Evolutionary conservation across 2,329 filamentous ascomycete species (phyloP), one percentile per base, ranked within the genome.

Genomic region (Cercospora sojina): DNA sequence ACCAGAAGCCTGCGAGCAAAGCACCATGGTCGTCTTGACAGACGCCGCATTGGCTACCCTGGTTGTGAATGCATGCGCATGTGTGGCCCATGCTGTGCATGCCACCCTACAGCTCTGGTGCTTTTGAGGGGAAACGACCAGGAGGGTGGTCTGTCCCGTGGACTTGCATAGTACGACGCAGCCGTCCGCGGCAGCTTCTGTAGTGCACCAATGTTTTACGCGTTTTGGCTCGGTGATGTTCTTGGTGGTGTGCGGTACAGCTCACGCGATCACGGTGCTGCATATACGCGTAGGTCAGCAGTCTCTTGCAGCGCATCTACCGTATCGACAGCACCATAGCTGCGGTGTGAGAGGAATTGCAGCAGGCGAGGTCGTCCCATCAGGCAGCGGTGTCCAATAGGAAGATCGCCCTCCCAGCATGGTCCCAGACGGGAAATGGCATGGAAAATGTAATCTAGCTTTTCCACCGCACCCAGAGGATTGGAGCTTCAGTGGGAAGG

Each of bases 11-110:
- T 23, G 27, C 41, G 29, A 18, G 59, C n/a, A 20, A 13, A 25
- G 35, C 43, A 62, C 27, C 27, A 62, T 35, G 59, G 31, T 51
- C 25, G 25, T 32, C 41, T 53, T 62, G 59, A 62, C 59, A 53
- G 59, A 12, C 59, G 59, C 43, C 43, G 59, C 29, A 35, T 47
- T 49, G 13, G 59, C 18, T 18, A 62, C 7, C 27, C 59, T 49
- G 59, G 59, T 20, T 16, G 29, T 27, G 59, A 16, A 23, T 32
- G 59, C 59, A 62, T 53, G 23, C 12, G 47, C 20, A 7, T 27
- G 47, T 8, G n/a, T 47, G 58, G 58, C 32, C 20, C 49, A 47
- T 60, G 56, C 56, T 41, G 56, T 38, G 35, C 18, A 58, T 49
- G 43, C 18, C 55, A 27, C 41, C 25, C 32, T 25, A 51, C 47